Evolutionary conservation across 164 flowering plant species (phyloP).

Genomic region (Cinnamomum micranthum): DNA sequence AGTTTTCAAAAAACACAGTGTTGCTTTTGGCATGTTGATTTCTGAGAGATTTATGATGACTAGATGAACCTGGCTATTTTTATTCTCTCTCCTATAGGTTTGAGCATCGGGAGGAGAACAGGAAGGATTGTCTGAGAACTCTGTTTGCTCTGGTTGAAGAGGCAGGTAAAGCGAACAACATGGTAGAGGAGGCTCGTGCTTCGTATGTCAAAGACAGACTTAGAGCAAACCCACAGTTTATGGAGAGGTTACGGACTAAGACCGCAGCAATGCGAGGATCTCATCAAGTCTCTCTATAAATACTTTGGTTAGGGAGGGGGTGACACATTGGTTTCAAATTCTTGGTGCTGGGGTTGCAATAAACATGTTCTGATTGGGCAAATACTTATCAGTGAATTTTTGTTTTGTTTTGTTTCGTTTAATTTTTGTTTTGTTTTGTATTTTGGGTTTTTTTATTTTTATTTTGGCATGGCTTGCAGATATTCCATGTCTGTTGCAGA

Average conservation of each 20-base stretch:
- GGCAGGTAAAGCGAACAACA: slow-evolving; percentile 71
- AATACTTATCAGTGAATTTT: background rate
- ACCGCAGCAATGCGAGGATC: slow-evolving; percentile 26
- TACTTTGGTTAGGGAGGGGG: background rate
- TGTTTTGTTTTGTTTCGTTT: background rate
- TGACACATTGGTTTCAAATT: background rate
- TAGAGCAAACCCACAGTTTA: slow-evolving; percentile 72
- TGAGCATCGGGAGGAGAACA: slow-evolving; percentile 94
- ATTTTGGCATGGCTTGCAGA: background rate
- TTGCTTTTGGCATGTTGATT: background rate
- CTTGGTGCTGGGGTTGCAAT: background rate
- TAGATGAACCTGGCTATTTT: background rate
- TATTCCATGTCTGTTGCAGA: background rate
- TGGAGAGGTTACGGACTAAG: slow-evolving; percentile 76
- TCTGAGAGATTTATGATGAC: background rate
- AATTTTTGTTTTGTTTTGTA: background rate
- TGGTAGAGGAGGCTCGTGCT: slow-evolving; percentile 68
- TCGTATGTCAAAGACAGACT: slow-evolving; percentile 73
- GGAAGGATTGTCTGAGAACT: slow-evolving; percentile 93
- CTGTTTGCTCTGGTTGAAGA: slow-evolving; percentile 74
- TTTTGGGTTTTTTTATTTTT: background rate
- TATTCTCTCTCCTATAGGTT: slow-evolving; percentile 40
- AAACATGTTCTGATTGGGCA: background rate
- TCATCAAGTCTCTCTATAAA: slow-evolving; percentile 1
- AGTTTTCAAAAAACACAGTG: background rate